Evolutionary conservation across 371 early-diverging fungal species (phyloP), one percentile per base, ranked within the genome.

Genomic region (Rhizopus delemar): DNA sequence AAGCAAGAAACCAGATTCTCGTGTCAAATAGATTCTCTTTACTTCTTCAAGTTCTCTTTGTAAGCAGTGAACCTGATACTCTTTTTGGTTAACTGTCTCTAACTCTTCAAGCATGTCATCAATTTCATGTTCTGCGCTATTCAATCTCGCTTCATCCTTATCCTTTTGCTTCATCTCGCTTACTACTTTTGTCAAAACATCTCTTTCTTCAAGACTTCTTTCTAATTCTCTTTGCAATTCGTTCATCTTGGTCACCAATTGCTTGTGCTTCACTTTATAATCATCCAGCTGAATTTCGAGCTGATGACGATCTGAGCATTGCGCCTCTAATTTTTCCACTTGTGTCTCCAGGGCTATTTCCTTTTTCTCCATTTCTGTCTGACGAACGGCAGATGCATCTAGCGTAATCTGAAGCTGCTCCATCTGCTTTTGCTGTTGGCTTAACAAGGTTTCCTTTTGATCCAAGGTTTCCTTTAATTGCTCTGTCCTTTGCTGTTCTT

Each of bases 1-100:
- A 11, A 73, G 51, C 41, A 76, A 65, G 16, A 63, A 58, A 0
- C 68, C 77, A 4, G 70, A 61, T 54, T 80, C 80, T 22, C 77
- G 51, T 9, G 66, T 59, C 0, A 68, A 73, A 35, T 65, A 80
- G 53, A 63, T 53, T 29, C 69, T 56, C 36, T 76, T 68, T 3
- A 71, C 69, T 33, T 51, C 22, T 22, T 55, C 35, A 2, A 51
- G 46, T 32, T 36, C 45, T 12, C 43, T 36, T 15, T 51, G 43
- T 43, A 51, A 15, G 16, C 43, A 31, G 29, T 34, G 50, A 13
- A 56, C 50, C 1, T 34, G 22, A 29, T 51, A 12, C 35, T 34
- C 59, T 43, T 51, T 49, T 31, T 49, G 22, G 11, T 41, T 29
- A 7, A 8, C 29, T 16, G 8, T 48, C 31, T 48, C 48, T 8